Base-by-base conservation (phyloP, 768 basidiomycete species). In the Lentinula aciculospora region DNA sequence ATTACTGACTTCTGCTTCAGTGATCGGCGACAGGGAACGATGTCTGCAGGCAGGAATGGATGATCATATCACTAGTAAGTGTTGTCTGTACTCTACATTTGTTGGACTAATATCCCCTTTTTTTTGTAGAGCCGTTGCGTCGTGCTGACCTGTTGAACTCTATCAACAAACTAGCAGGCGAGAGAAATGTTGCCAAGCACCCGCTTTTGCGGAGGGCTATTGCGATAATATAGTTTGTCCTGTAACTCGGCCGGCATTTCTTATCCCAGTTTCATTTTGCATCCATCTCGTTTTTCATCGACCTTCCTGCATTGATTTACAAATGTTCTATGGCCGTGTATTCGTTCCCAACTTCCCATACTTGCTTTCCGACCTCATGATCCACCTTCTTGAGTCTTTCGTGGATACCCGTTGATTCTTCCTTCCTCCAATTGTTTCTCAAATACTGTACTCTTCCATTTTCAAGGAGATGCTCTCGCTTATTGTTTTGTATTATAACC, bases 1-100 rank as follows among this genome's bases (percentile, higher is more conserved):
- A n/a, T 34, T 61, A 9, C 56, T 66, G 56, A 64, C 28, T 6
- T 45, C 1, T 28, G 61, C 56, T 64, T 12, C 61, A 93, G 91
- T 95, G 94, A 92, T 94, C 64, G 94, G 94, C 64, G 88, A 89
- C 64, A 77, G 87, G 46, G 88, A 89, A 66, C 76, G 87, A 60
- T 89, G 85, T 66, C 70, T 88, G 66, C 80, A 86, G 67, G 87
- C 86, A n/a, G 86, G 86, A 56, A 86, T 87, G 86, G 70, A 75
- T 56, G 74, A 76, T 60, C 70, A 72, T 57, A 71, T 72, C 23
- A 71, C 70, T 25, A 67, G 66, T 65, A 36, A 49, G 63, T 58
- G 21, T 4, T n/a, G 48, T 17, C 28, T 25, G 45, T n/a, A n/a
- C 56, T 32, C 19, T 53, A 13, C 49, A 21, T n/a, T n/a, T 5